phyloP scores from a whole-genome alignment of 805 yeast genomes.

The Hanseniaspora singularis region DNA sequence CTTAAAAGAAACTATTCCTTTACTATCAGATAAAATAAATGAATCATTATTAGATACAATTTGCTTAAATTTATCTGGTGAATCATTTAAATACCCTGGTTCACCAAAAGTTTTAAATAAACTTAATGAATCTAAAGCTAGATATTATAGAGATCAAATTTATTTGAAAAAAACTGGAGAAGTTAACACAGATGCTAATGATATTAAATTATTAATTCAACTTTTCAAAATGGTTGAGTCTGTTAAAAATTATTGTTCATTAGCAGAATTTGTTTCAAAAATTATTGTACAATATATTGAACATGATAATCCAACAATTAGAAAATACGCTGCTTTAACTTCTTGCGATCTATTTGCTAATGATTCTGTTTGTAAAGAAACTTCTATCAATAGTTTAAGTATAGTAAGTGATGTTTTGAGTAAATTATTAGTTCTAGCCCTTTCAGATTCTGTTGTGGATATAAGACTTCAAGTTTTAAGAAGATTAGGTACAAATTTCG shows the following conservation, averaged over 20 bases:
- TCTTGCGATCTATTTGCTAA: conserved; percentile 62
- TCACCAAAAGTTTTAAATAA: conserved; percentile 56
- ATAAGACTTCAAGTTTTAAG: conserved; percentile 69
- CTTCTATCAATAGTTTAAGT: conserved; percentile 64
- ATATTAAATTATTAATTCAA: conserved; percentile 49
- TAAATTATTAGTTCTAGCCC: conserved; percentile 65
- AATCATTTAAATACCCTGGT: conserved; percentile 71
- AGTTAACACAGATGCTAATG: conserved; percentile 34
- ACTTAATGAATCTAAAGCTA: conserved; percentile 55
- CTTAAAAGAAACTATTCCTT: conserved; percentile 63
- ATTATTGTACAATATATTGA: conserved; percentile 78
- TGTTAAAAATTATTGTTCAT: conserved; percentile 63
- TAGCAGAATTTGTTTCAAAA: conserved; percentile 77
- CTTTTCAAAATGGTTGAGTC: conserved; percentile 65
- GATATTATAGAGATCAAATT: conserved; percentile 65
- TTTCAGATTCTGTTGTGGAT: conserved; percentile 80
- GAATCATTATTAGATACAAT: conserved; percentile 58
- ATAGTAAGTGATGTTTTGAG: conserved; percentile 79
- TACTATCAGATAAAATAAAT: conserved; percentile 61
- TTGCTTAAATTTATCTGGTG: conserved; percentile 69
- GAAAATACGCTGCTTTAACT: conserved; percentile 75
- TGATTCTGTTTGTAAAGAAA: conserved; percentile 76
- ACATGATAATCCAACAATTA: conserved; percentile 63
- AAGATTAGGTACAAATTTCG: conserved; percentile 63
- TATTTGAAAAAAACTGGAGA: conserved; percentile 54